These are phyloP conservation scores for Baeospora myosura DNA, from an alignment of 1,284 basidiomycete species.

Conservation along the genomic window DNA sequence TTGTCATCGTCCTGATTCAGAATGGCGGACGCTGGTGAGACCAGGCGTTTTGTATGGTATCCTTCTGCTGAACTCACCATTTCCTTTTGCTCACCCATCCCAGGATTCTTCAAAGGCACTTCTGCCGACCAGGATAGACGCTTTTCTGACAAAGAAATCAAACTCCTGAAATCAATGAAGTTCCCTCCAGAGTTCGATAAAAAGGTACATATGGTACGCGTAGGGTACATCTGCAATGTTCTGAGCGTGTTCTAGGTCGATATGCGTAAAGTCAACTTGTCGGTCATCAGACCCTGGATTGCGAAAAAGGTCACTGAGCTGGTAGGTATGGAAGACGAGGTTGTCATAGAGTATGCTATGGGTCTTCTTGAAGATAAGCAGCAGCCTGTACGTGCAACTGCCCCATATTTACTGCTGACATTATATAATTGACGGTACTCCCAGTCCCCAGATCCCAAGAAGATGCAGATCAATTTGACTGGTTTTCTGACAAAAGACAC, in stretches of 20 bases:
- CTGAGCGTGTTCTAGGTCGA: constrained; percentile 57
- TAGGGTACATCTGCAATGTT: no score
- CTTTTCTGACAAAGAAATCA: constrained; percentile 93
- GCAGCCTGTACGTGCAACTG: no score
- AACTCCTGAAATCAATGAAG: constrained; percentile 82
- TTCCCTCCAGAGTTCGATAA: constrained; percentile 86
- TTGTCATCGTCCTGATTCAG: constrained; percentile 6
- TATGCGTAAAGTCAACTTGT: constrained; percentile 88
- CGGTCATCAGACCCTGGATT: constrained; percentile 90
- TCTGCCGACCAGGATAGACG: constrained; percentile 81
- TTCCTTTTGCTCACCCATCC: constrained; percentile 17
- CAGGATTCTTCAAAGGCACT: constrained; percentile 84
- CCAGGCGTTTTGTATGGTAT: constrained; percentile 20
- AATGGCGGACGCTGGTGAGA: constrained; percentile 55
- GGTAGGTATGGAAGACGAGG: constrained; percentile 92
- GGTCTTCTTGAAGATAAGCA: constrained; percentile 83
- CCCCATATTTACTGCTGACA: constrained; percentile 38
- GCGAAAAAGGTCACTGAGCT: constrained; percentile 86
- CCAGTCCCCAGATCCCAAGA: constrained; percentile 67
- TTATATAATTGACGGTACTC: background rate
- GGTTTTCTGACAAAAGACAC: constrained; percentile 86
- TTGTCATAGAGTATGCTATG: constrained; percentile 94
- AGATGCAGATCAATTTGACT: constrained; percentile 90
- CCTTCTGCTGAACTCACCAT: constrained; percentile 19
- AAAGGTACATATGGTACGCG: constrained; percentile 48